A percentile compares a stretch with the other conserved stretches of the same genome.
phyloP scores from a whole-genome alignment of 2,329 filamentous ascomycete species.

The Rasamsonia emersonii region DNA sequence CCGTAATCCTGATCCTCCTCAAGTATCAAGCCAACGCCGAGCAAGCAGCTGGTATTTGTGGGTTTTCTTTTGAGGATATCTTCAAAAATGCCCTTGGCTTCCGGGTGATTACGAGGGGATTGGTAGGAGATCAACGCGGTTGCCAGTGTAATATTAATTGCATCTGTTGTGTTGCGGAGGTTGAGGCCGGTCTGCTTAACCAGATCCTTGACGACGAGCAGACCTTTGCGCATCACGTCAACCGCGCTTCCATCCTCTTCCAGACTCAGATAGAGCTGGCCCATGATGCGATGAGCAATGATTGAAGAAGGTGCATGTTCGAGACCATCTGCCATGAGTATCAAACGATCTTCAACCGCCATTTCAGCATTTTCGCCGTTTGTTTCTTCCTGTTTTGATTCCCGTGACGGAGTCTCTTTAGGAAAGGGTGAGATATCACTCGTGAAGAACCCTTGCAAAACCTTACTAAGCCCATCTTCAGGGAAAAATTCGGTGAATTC shows the following conservation, averaged over 20 bases:
- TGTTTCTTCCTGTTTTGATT: conserved; percentile 44
- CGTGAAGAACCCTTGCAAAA: conserved; percentile 72
- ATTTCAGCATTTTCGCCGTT: conserved; percentile 41
- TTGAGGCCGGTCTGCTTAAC: conserved; percentile 58
- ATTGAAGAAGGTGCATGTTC: conserved; percentile 57
- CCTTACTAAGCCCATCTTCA: conserved; percentile 69
- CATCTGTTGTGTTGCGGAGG: conserved; percentile 63
- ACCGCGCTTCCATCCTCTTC: conserved; percentile 79
- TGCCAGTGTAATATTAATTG: conserved; percentile 66
- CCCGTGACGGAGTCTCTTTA: conserved; percentile 32
- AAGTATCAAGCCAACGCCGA: conserved; percentile 83
- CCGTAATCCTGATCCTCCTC: conserved; percentile 88
- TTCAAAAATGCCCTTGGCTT: conserved; percentile 81
- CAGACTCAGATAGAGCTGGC: conserved; percentile 71
- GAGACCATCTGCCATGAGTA: conserved; percentile 71
- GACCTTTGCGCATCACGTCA: conserved; percentile 68
- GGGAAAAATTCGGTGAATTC: conserved; percentile 81
- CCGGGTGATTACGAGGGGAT: conserved; percentile 77
- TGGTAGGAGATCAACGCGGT: conserved; percentile 89
- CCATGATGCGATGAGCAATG: conserved; percentile 74
- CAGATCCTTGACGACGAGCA: conserved; percentile 53
- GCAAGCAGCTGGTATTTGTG: conserved; percentile 68
- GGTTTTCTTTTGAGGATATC: conserved; percentile 67
- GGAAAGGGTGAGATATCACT: conserved; percentile 81
- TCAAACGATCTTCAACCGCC: conserved; percentile 67